These are phyloP conservation scores for Umbelopsis vinacea DNA, from an alignment of 192 early-diverging fungal genomes.

Conservation along the genomic window DNA sequence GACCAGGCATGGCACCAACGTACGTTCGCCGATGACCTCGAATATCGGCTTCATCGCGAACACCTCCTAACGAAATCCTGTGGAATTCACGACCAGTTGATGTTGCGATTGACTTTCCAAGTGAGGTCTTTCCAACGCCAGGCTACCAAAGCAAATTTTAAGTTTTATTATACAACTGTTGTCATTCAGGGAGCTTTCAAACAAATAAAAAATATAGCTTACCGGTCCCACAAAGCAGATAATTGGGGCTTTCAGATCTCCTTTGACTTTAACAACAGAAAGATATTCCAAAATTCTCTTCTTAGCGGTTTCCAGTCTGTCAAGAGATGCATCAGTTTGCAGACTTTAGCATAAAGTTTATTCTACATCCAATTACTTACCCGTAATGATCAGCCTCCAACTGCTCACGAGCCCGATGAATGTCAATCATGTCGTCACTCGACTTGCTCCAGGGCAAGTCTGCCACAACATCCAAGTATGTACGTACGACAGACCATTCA, in stretches of 20 bases:
- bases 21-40: constrained; percentile 87
- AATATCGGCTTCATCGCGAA: constrained; percentile 88
- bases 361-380: constrained; percentile 14
- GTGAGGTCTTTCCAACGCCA: constrained; percentile 81
- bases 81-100: constrained; percentile 82
- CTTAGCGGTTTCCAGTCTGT: constrained; percentile 74
- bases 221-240: constrained; percentile 73
- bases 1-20: constrained; percentile 86
- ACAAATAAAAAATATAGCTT: constrained; percentile 22
- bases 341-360: not conserved
- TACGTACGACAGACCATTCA: constrained; percentile 80
- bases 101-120: constrained; percentile 78
- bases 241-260: constrained; percentile 72
- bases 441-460: constrained; percentile 79
- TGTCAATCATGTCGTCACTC: constrained; percentile 69
- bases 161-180: not conserved
- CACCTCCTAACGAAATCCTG: constrained; percentile 81
- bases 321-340: not conserved
- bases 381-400: constrained; percentile 85
- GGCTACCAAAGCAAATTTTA: constrained; percentile 3
- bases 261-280: constrained; percentile 75
- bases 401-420: constrained; percentile 63
- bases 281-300: constrained; percentile 83
- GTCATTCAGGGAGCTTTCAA: not conserved
- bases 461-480: constrained; percentile 75